A percentile compares a stretch with the other conserved stretches of the same genome.
Evolutionary conservation across 78 protist genomes (phyloP).

Genomic region (Tieghemostelium lacteum): DNA sequence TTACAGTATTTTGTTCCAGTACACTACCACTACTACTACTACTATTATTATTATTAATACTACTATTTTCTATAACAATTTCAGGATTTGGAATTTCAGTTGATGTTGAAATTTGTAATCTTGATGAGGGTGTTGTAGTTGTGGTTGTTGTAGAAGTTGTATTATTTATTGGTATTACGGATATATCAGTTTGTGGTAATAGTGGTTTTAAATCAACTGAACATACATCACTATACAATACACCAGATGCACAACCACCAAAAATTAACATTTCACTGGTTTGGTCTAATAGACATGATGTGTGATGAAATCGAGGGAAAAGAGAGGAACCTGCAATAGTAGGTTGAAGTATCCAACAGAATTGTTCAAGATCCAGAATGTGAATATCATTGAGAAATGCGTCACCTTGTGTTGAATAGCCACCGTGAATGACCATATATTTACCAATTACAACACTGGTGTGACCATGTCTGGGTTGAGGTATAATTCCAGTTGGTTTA

Average conservation of each 20-base stretch:
- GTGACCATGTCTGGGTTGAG: slow-evolving; percentile 55
- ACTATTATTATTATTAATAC: not conserved
- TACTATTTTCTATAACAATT: not conserved
- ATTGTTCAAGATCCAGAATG: slow-evolving; percentile 16
- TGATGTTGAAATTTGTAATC: not conserved
- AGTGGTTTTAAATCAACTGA: slow-evolving; percentile 47
- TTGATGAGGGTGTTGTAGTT: too few species aligned
- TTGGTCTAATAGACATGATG: slow-evolving; percentile 1
- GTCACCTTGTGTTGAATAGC: slow-evolving; percentile 19
- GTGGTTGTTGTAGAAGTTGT: slow-evolving; percentile 23
- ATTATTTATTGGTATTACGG: not conserved
- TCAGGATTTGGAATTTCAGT: not conserved
- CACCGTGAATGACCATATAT: slow-evolving; percentile 55
- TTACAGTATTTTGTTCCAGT: not conserved
- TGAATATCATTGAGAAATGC: slow-evolving; percentile 62
- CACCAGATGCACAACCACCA: slow-evolving; percentile 73
- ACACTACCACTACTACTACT: not conserved
- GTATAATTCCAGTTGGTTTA: slow-evolving; percentile 31
- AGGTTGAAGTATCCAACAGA: slow-evolving; percentile 49
- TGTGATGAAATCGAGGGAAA: slow-evolving; percentile 46
- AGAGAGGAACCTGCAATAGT: slow-evolving; percentile 18
- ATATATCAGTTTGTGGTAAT: not conserved
- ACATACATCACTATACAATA: slow-evolving; percentile 69
- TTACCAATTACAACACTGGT: slow-evolving; percentile 17
- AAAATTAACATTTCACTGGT: slow-evolving; percentile 53